Evolutionary conservation across 2,329 filamentous ascomycete species (phyloP).

Genomic region (Xylariales sp.): DNA sequence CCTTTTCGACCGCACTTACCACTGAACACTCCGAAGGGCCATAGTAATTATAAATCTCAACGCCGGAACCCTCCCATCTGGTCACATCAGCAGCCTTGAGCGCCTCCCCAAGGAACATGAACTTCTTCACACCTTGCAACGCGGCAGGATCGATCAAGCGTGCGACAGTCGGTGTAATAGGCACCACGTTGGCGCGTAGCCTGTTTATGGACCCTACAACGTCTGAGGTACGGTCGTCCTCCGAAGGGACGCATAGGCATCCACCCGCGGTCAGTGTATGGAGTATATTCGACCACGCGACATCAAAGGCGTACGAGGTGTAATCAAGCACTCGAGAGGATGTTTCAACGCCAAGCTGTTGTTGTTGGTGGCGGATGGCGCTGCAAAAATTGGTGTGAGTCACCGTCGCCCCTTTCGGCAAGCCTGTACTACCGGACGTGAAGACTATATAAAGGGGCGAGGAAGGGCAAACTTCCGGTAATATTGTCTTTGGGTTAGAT

Average conservation of each 20-base stretch:
- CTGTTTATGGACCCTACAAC: constrained; percentile 19
- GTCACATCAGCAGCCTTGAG: neutral
- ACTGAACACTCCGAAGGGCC: neutral
- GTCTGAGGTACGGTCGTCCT: constrained; percentile 29
- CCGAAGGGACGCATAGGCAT: constrained; percentile 33
- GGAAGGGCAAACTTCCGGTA: no score
- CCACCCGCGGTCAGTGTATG: constrained; percentile 31
- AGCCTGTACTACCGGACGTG: neutral
- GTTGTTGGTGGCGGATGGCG: neutral
- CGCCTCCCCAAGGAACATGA: neutral
- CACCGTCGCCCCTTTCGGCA: neutral
- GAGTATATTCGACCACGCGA: constrained; percentile 30
- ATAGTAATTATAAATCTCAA: neutral
- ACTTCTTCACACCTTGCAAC: neutral
- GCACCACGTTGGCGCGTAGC: neutral
- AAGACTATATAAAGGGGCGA: constrained; percentile 6
- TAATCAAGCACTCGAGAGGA: neutral
- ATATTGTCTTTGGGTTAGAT: no score
- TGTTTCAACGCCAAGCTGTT: neutral
- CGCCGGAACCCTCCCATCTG: neutral
- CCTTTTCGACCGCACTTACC: neutral
- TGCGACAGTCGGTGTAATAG: neutral
- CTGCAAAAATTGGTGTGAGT: neutral
- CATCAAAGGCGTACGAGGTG: constrained; percentile 29
- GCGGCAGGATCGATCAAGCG: neutral